A percentile compares a stretch with the other conserved stretches of the same genome.
Conservation (phyloP, 2,329 filamentous ascomycete genomes). For the Chaetothyriales sp. region DNA sequence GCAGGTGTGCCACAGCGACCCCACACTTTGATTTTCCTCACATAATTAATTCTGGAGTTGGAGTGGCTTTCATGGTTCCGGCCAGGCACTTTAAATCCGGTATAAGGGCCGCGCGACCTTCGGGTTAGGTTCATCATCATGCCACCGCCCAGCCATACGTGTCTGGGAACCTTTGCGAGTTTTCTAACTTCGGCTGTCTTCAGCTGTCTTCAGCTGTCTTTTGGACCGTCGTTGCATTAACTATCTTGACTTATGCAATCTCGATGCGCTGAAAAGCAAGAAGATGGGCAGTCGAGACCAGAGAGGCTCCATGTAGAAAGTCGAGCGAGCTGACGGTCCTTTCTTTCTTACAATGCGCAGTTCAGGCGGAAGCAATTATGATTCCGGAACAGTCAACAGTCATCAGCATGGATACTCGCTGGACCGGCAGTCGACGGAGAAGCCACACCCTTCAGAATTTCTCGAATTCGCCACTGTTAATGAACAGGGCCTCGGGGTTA, state of each 20-base stretch:
- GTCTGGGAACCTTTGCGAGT: no score
- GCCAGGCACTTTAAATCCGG: no score
- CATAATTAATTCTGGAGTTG: no score
- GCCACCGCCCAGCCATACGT: no score
- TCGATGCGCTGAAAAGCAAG: background rate
- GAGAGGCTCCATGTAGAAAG: background rate
- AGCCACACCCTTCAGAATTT: constrained; percentile 14
- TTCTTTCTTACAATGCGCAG: constrained; percentile 4
- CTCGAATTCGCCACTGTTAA: constrained; percentile 13
- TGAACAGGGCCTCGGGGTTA: background rate
- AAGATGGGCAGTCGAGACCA: background rate
- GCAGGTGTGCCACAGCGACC: no score
- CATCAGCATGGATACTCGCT: background rate
- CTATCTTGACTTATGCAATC: background rate
- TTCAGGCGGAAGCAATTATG: constrained; percentile 4
- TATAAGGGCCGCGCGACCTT: no score
- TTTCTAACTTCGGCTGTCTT: no score
- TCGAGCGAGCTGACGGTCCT: background rate
- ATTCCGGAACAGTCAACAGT: background rate
- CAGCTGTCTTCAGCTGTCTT: no score
- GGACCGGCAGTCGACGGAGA: constrained; percentile 5
- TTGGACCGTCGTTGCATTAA: background rate
- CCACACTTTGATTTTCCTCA: no score
- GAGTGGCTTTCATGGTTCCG: no score
- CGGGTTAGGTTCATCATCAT: no score